phyloP scores from a whole-genome alignment of 2,329 filamentous ascomycete genomes.

The Penicillium sp. region DNA sequence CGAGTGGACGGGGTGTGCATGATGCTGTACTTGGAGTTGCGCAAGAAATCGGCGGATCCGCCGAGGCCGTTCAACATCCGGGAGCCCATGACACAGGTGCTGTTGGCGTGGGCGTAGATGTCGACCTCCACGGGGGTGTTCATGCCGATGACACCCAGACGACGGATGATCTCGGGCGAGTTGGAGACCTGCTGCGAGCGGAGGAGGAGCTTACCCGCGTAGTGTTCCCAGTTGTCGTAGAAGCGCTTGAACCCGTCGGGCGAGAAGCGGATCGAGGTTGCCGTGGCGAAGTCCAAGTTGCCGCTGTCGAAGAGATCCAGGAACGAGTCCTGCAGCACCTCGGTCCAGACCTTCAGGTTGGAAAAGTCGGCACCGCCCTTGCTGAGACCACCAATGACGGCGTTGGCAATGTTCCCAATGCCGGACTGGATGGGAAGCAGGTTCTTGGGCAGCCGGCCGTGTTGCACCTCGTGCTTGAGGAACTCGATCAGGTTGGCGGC shows the following conservation, averaged over 20 bases:
- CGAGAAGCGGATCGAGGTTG: constrained; percentile 84
- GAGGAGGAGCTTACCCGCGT: constrained; percentile 75
- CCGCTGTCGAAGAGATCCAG: constrained; percentile 86
- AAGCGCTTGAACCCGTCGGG: constrained; percentile 87
- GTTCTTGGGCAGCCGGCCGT: constrained; percentile 68
- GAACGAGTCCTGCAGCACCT: constrained; percentile 89
- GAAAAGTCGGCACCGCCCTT: constrained; percentile 69
- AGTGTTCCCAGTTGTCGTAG: constrained; percentile 77
- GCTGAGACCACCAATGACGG: constrained; percentile 76
- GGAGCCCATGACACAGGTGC: constrained; percentile 79
- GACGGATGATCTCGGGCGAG: constrained; percentile 82
- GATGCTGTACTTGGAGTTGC: constrained; percentile 75
- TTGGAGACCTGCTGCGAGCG: constrained; percentile 86
- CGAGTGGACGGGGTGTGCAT: constrained; percentile 86
- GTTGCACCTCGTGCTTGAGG: constrained; percentile 76
- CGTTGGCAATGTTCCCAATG: constrained; percentile 90
- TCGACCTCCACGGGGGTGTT: constrained; percentile 92
- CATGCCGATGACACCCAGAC: constrained; percentile 85
- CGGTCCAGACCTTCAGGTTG: constrained; percentile 88
- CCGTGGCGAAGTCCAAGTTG: constrained; percentile 81
- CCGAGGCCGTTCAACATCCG: constrained; percentile 84
- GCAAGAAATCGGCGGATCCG: constrained; percentile 75
- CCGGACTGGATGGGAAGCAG: constrained; percentile 79
- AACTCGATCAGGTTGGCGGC: constrained; percentile 76
- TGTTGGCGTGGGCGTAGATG: constrained; percentile 91